Evolutionary conservation across 495 filamentous ascomycete species (phyloP), one percentile per base, ranked within the genome.

Genomic region (Annulohypoxylon moriforme): DNA sequence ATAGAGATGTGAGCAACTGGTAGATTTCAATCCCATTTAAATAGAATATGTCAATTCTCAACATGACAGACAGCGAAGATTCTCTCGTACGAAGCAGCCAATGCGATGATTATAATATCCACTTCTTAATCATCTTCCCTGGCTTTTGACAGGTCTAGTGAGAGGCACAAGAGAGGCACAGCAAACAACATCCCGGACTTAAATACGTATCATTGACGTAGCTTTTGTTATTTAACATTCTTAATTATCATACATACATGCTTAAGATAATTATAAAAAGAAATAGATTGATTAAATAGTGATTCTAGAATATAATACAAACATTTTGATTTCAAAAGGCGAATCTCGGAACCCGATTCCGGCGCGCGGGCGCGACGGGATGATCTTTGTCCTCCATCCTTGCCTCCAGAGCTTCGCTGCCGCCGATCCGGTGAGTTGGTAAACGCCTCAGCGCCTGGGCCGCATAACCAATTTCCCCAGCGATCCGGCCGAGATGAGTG

Each of bases 311-410:
- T 8, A 33, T 55, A 34, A 24, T 9, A 16, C 29, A 56, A 20
- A 36, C 18, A 14, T 6, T 4, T 24, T 10, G 29, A 6, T 3
- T 56, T 36, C 5, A 20, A 18, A 36, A 55, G 31, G 29, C 27
- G 31, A 56, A 36, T 40, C 9, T 58, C 33, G 55, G 55, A 24
- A 58, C 55, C 55, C 20, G 18, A 40, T 38, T 58, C 16, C 55
- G 53, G 52, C 34, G 9, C n/a, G 14, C 29, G 11, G 27, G 14
- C 50, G 20, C 16, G 27, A 29, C 52, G 52, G 27, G 52, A 56
- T 56, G 25, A 33, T n/a, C 55, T 58, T 40, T 58, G 34, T 66
- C 40, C 64, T 13, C 31, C 38, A 62, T 18, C 66, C 66, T 68
- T 68, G 66, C 40, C 50, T 36, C 49, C 49, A 57, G 20, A 63